phyloP scores from a whole-genome alignment of 2,329 filamentous ascomycete genomes.

The Endoconidiophora polonica region DNA sequence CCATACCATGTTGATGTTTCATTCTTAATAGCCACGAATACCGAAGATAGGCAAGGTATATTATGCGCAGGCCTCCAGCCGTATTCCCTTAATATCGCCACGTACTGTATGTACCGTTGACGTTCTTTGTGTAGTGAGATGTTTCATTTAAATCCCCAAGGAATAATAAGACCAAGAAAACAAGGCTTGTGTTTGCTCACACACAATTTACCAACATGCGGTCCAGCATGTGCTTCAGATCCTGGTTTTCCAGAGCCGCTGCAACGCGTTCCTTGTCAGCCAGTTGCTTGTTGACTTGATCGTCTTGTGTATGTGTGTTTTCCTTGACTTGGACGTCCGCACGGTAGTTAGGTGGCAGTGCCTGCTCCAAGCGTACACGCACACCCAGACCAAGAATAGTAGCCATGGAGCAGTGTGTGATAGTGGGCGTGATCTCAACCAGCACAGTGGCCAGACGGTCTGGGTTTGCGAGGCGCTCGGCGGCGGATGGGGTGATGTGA shows the following conservation, averaged over 20 bases:
- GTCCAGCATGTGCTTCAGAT: slow-evolving; percentile 68
- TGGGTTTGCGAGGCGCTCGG: slow-evolving; percentile 24
- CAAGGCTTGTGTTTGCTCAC: neutral
- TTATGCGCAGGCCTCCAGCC: too few relatives aligned
- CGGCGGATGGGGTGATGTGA: slow-evolving; percentile 40
- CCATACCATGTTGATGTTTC: too few relatives aligned
- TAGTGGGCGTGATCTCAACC: slow-evolving; percentile 86
- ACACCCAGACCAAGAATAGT: slow-evolving; percentile 93
- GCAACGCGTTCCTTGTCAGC: slow-evolving; percentile 93
- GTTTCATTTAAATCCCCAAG: too few relatives aligned
- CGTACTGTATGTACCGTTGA: too few relatives aligned
- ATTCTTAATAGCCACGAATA: too few relatives aligned
- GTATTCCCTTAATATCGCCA: too few relatives aligned
- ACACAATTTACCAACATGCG: slow-evolving; percentile 84
- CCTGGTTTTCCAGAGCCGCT: slow-evolving; percentile 85
- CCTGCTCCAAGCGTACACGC: slow-evolving; percentile 76
- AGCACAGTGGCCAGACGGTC: slow-evolving; percentile 53
- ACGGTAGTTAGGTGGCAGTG: slow-evolving; percentile 77
- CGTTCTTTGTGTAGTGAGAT: too few relatives aligned
- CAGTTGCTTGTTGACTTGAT: slow-evolving; percentile 93
- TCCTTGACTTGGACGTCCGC: slow-evolving; percentile 90
- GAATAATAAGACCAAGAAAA: too few relatives aligned
- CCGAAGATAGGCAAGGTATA: too few relatives aligned
- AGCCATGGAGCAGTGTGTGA: slow-evolving; percentile 89
- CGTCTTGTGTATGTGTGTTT: slow-evolving; percentile 85